Evolutionary conservation across 106 monocot species (phyloP).

Genomic region (Alisma plantagoaquatica): DNA sequence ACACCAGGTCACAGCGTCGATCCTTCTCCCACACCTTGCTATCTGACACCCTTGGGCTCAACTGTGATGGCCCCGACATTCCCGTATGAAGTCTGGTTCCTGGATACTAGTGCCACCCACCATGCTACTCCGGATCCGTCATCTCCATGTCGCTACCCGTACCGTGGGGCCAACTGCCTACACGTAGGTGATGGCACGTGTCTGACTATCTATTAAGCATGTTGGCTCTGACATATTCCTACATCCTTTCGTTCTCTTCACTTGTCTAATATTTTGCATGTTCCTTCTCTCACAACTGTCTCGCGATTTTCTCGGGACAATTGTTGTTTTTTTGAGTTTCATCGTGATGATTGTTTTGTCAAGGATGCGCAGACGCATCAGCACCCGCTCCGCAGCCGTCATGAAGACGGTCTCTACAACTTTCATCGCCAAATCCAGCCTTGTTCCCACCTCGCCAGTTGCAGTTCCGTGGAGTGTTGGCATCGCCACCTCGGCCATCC

Average conservation of each 20-base stretch:
- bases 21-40: no score
- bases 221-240: not conserved
- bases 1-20: no score
- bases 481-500: not conserved
- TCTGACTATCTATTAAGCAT: not conserved
- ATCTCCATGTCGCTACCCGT: not conserved
- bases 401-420: not conserved
- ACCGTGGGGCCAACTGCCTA: not conserved
- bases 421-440: not conserved
- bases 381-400: not conserved
- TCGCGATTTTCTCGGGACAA: not conserved
- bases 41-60: no score
- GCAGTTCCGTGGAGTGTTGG: not conserved
- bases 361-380: no score
- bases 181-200: conserved; percentile 2
- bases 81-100: conserved; percentile 8
- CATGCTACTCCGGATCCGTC: not conserved
- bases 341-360: not conserved
- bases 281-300: not conserved
- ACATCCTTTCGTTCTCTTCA: not conserved
- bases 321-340: conserved; percentile 5
- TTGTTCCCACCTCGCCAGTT: not conserved
- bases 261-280: not conserved
- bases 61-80: no score
- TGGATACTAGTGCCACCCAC: conserved; percentile 2